Evolutionary conservation across 805 yeast genomes (phyloP).

Genomic region (Candida quercuum): DNA sequence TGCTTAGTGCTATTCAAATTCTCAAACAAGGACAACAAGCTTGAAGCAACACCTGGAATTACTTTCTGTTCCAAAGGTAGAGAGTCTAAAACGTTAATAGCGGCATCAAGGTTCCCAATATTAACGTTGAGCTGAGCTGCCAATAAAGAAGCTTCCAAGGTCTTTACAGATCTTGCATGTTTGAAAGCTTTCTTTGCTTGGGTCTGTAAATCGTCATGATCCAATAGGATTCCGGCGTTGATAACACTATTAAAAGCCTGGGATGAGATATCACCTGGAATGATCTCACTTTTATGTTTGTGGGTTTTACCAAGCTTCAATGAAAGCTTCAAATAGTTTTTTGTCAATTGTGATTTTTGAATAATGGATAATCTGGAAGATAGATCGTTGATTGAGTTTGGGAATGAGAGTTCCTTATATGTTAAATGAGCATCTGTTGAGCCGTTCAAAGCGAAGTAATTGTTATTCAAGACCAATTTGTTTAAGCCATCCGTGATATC

Average conservation of each 20-base stretch:
- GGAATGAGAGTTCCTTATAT: constrained; percentile 29
- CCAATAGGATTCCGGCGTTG: constrained; percentile 13
- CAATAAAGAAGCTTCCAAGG: constrained; percentile 27
- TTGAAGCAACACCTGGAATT: constrained; percentile 45
- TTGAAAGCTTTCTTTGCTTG: constrained; percentile 30
- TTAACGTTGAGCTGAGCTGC: constrained; percentile 31
- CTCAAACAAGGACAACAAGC: constrained; percentile 46
- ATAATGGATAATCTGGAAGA: constrained; percentile 18
- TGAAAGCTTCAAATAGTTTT: constrained; percentile 19
- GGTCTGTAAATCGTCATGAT: constrained; percentile 11
- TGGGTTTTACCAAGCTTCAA: constrained; percentile 14
- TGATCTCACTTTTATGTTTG: not conserved
- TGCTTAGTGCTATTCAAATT: constrained; percentile 32
- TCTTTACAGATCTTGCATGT: constrained; percentile 26
- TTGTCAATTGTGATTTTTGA: constrained; percentile 15
- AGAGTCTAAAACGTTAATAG: constrained; percentile 32
- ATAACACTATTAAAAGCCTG: constrained; percentile 9
- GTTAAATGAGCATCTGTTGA: constrained; percentile 18
- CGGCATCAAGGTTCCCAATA: constrained; percentile 27
- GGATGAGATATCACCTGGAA: constrained; percentile 11
- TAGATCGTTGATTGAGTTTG: constrained; percentile 16
- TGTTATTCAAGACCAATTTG: constrained; percentile 26
- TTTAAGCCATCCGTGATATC: constrained; percentile 23
- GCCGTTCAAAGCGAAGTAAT: constrained; percentile 18
- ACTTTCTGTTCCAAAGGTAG: constrained; percentile 14